Conservation (phyloP, 2,329 filamentous ascomycete genomes). For the Hymenoscyphus scutula region DNA sequence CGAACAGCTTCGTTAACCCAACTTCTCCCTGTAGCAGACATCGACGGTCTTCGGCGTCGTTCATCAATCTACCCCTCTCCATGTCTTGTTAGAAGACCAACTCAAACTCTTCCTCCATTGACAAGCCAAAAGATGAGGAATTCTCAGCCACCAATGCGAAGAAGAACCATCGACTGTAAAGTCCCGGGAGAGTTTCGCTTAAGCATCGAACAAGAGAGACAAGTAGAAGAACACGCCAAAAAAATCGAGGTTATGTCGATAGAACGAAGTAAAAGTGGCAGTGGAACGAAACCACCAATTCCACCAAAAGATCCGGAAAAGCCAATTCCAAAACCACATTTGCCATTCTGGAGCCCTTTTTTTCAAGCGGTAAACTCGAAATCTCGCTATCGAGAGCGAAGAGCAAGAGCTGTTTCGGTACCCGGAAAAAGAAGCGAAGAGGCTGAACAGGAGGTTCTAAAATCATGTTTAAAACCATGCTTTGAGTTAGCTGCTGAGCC, state of each 20-base stretch:
- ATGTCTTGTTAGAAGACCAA: slow-evolving; percentile 15
- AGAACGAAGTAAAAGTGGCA: neutral
- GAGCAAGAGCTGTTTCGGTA: neutral
- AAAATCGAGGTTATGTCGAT: slow-evolving; percentile 20
- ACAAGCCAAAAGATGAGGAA: slow-evolving; percentile 10
- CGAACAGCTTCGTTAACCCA: slow-evolving; percentile 23
- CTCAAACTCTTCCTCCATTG: slow-evolving; percentile 16
- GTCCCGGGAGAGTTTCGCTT: slow-evolving; percentile 19
- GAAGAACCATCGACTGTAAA: slow-evolving; percentile 11
- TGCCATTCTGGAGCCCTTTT: slow-evolving; percentile 4
- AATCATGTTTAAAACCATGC: neutral
- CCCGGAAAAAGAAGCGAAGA: neutral
- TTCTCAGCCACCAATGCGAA: neutral
- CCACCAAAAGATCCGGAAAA: slow-evolving; percentile 1
- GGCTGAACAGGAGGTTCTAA: neutral
- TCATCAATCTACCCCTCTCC: slow-evolving; percentile 18
- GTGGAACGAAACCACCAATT: neutral
- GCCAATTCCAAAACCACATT: neutral
- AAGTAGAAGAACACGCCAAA: slow-evolving; percentile 24
- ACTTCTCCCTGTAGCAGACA: slow-evolving; percentile 23
- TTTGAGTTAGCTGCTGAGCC: neutral
- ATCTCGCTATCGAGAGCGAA: slow-evolving; percentile 8
- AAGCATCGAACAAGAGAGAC: slow-evolving; percentile 19
- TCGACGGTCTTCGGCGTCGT: slow-evolving; percentile 17
- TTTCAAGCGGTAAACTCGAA: slow-evolving; percentile 10